Evolutionary conservation across 179 eudicot species (phyloP), one percentile per base, ranked within the genome.

Genomic region (Patellifolia procumbens): DNA sequence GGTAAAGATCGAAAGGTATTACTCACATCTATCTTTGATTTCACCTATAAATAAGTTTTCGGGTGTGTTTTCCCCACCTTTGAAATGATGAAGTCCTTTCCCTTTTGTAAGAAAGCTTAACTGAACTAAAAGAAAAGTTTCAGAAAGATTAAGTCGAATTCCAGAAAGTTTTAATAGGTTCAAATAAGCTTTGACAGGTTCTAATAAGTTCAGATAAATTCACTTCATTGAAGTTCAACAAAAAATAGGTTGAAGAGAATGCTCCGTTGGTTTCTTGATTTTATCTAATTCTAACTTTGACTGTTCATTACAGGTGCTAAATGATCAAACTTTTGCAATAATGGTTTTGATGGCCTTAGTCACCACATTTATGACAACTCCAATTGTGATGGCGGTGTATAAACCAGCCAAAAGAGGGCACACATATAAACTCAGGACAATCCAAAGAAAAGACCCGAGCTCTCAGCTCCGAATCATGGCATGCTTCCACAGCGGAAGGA

Each of bases 291-390:
- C 35, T 8, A 3, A 55, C 17, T 34, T 48, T 66, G 48, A 28
- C 34, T 76, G 43, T 13, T 65, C 13, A 52, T 61, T 74, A 52
- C 77, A 93, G 98, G 98, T 93, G 35, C 68, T 93, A 34, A 93
- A 93, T 73, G 98, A 93, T 79, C 91, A 93, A 78, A 89, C 98
- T 10, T 93, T 93, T 79, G 94, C 98, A 5, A 93, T 93, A 62
- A 72, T 93, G 87, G 98, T 93, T 67, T 58, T 93, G 67, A 93
- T 93, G 98, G 97, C 97, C 10, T 63, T 91, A 29, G 88, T 93
- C 84, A 93, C 98, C 17, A 93, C 97, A 12, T 93, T 93, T 79
- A 86, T 93, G 71, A 91, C 98, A 2, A 93, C 98, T 4, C 97
- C 98, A 55, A 76, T 89, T 2, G 97, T 93, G 34, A 84, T 88